Evolutionary conservation across 331 rosid genomes (phyloP).

Genomic region (Malus hybrid): DNA sequence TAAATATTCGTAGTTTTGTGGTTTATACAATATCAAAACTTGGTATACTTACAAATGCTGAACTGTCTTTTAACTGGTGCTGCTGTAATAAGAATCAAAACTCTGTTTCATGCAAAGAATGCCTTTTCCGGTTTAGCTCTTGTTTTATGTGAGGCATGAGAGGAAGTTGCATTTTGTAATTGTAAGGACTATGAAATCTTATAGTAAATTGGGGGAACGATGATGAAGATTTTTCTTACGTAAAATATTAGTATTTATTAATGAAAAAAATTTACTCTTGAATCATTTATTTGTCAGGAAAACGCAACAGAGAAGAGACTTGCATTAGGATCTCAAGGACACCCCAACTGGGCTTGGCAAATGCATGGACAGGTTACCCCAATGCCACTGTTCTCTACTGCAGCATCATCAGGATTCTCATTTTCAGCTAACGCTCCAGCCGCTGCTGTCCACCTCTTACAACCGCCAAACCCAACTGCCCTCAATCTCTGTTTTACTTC

Average conservation of each 20-base stretch:
- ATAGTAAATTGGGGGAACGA: background rate
- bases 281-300: conserved; percentile 55
- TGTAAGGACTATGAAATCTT: background rate
- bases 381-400: conserved; percentile 78
- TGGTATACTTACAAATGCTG: background rate
- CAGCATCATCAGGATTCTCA: conserved; percentile 99
- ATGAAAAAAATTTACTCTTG: background rate
- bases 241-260: background rate
- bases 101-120: background rate
- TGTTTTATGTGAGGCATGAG: background rate
- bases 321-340: conserved; percentile 60
- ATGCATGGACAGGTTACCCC: conserved; percentile 59
- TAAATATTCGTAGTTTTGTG: background rate
- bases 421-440: conserved; percentile 60
- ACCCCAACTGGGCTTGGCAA: conserved; percentile 66
- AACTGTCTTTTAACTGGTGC: background rate
- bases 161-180: background rate
- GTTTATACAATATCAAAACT: background rate
- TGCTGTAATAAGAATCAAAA: background rate
- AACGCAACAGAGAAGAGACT: conserved; percentile 49
- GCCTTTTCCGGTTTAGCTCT: background rate
- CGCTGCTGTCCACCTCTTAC: conserved; percentile 40
- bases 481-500: conserved; percentile 50
- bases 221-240: background rate
- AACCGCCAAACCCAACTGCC: conserved; percentile 31